These are phyloP conservation scores for Pseudogymnoascus sp. DNA, from an alignment of 2,329 filamentous ascomycete species.

Conservation along the genomic window DNA sequence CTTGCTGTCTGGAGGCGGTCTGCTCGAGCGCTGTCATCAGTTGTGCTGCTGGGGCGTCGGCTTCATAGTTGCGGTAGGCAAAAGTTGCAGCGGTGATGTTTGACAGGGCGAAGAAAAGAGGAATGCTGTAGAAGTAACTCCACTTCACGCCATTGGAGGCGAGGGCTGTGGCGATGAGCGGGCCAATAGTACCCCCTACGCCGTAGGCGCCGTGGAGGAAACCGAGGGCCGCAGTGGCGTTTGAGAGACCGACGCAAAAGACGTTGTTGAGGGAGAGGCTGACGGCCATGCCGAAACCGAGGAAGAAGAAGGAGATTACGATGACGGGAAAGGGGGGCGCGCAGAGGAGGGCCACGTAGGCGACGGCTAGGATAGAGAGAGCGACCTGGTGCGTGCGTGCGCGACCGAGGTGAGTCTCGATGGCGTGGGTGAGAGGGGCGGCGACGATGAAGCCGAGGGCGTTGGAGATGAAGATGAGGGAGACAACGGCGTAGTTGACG, in stretches of 20 bases:
- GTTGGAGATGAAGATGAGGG: constrained; percentile 74
- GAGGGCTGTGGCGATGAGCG: constrained; percentile 69
- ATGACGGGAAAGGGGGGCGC: constrained; percentile 66
- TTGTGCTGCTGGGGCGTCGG: constrained; percentile 43
- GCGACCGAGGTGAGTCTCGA: constrained; percentile 59
- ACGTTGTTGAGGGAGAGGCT: constrained; percentile 54
- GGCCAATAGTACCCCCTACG: constrained; percentile 57
- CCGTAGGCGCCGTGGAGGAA: constrained; percentile 63
- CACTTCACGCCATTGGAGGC: constrained; percentile 56
- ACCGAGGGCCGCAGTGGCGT: constrained; percentile 52
- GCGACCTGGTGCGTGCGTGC: constrained; percentile 56
- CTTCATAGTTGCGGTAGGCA: constrained; percentile 65
- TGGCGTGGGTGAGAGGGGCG: constrained; percentile 59
- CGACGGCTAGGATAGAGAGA: constrained; percentile 50
- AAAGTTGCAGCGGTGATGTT: constrained; percentile 56
- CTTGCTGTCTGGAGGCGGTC: constrained; percentile 30
- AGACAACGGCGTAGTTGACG: constrained; percentile 73
- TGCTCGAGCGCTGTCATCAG: constrained; percentile 40
- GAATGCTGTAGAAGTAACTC: constrained; percentile 68
- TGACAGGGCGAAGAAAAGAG: constrained; percentile 50
- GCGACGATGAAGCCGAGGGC: constrained; percentile 70
- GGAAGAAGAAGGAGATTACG: constrained; percentile 61
- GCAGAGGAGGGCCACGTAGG: constrained; percentile 59
- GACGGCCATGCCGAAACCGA: constrained; percentile 53
- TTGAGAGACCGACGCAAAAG: constrained; percentile 50